Evolutionary conservation across 805 yeast species (phyloP).

Genomic region (Yarrowia phangngaensis): DNA sequence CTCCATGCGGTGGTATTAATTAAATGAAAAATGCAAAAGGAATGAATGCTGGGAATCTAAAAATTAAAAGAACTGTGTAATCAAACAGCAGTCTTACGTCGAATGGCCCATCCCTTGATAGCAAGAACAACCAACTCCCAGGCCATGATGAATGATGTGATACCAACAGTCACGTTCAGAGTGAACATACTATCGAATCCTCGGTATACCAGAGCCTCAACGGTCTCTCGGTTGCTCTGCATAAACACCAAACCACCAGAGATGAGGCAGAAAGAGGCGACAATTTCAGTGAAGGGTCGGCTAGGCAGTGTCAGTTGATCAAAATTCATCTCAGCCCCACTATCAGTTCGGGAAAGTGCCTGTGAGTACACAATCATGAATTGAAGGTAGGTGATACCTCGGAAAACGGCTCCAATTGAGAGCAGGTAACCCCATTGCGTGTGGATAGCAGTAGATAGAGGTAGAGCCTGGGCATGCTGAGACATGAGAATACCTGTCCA

Average conservation of each 20-base stretch:
- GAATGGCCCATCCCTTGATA: slow-evolving; percentile 37
- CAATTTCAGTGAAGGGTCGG: slow-evolving; percentile 81
- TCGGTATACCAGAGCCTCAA: slow-evolving; percentile 74
- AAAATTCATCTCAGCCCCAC: slow-evolving; percentile 14
- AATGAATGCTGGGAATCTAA: slow-evolving; percentile 20
- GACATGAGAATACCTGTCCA: slow-evolving; percentile 98
- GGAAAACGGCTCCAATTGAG: slow-evolving; percentile 74
- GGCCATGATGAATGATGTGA: slow-evolving; percentile 73
- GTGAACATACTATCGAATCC: slow-evolving; percentile 89
- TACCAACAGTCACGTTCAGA: slow-evolving; percentile 78
- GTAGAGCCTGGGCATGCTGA: slow-evolving; percentile 82
- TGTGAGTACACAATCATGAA: slow-evolving; percentile 41
- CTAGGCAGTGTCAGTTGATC: slow-evolving; percentile 43
- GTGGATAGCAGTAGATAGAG: slow-evolving; percentile 73
- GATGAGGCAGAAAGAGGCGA: slow-evolving; percentile 72
- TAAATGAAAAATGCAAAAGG: slow-evolving; percentile 12
- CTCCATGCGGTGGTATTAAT: background rate
- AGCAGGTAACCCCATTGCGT: slow-evolving; percentile 88
- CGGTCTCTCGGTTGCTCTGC: slow-evolving; percentile 84
- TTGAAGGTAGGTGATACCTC: slow-evolving; percentile 62
- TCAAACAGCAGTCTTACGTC: slow-evolving; percentile 7
- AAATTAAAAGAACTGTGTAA: slow-evolving; percentile 2
- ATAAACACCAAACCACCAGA: slow-evolving; percentile 90
- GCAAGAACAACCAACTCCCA: slow-evolving; percentile 73
- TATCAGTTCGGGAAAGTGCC: slow-evolving; percentile 28